Percentiles rank a stretch among this genome's conserved stretches.
These are phyloP conservation scores for Thymus mandschuricus DNA, from an alignment of 257 asterid genomes.

Conservation along the genomic window DNA sequence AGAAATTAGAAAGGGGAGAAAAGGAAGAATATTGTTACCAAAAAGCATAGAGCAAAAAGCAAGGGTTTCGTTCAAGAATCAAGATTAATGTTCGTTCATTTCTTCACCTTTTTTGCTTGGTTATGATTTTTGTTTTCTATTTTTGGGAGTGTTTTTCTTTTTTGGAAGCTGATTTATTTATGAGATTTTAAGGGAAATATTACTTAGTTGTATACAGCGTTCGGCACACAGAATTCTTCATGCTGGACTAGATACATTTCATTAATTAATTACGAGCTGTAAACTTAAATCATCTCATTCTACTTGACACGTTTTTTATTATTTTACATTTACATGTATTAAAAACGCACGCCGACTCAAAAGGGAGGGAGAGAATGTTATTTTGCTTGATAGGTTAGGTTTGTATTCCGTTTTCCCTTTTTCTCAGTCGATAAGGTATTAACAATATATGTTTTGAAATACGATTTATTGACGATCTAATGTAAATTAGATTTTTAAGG, in stretches of 20 bases:
- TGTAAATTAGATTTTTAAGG: no score
- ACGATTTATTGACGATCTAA: no score
- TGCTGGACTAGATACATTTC: conserved; percentile 21
- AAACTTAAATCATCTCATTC: not conserved
- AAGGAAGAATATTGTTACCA: not conserved
- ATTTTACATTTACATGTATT: no score
- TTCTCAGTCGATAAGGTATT: no score
- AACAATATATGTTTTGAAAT: no score
- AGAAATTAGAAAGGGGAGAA: not conserved
- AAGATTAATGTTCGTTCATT: conserved; percentile 10
- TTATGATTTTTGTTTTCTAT: conserved; percentile 1
- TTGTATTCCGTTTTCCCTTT: no score
- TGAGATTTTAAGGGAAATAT: not conserved
- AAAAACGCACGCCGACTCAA: no score
- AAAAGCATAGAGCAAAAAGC: conserved; percentile 1
- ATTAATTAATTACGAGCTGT: not conserved
- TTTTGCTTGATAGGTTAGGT: no score
- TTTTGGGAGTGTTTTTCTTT: conserved; percentile 25
- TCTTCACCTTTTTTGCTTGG: conserved; percentile 17
- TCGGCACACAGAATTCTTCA: conserved; percentile 12
- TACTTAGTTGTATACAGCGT: conserved; percentile 8
- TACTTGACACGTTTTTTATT: no score
- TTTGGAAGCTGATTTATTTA: conserved; percentile 2
- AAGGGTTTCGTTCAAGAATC: not conserved
- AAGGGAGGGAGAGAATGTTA: no score